Base-by-base conservation (phyloP, 768 basidiomycete genomes). In the Leccinum disarticulatum region DNA sequence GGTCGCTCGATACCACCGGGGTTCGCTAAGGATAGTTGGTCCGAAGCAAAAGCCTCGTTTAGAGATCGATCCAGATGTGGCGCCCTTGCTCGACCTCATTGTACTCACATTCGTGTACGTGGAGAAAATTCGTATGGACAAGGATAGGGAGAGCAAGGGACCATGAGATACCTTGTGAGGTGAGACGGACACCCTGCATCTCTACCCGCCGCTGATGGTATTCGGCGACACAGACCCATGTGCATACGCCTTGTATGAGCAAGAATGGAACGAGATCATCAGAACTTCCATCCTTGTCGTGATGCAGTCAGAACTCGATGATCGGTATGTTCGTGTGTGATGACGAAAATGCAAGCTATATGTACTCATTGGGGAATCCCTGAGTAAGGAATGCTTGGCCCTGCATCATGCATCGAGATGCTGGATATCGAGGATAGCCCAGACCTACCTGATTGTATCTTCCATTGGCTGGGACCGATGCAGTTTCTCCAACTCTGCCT, bases 101-200 rank as follows among this genome's bases (percentile, higher is more conserved):
- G 30, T 73, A 7, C 61, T 73, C 19, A 74, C 71, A 1, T 74
- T 73, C 25, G 65, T 74, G 25, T 73, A 71, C 43, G 68, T 73
- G n/a, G 71, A 74, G 54, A 74, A 74, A 53, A 22, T 73, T 4
- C 68, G 68, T 35, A 63, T 61, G 62, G 65, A 71, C 36, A 71
- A 66, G 48, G 70, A 71, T 15, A 36, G 43, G 13, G 47, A 58
- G 27, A 58, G 13, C 27, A 33, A 13, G 0, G 55, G 52, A 35
- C 22, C 25, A 30, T 68, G 48, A 54, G 36, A 35, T 56, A 19
- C 14, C 47, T 58, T 47, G 46, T 47, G 22, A 19, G 14, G 33
- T 33, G 33, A 33, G 2, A 13, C 60, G 58, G 54, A 66, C 36
- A 46, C 33, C 17, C 6, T 35, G 41, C 11, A 27, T 57, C 14